Evolutionary conservation across 306 rosid species (phyloP).

Genomic region (Casuarina cunninghamiana): DNA sequence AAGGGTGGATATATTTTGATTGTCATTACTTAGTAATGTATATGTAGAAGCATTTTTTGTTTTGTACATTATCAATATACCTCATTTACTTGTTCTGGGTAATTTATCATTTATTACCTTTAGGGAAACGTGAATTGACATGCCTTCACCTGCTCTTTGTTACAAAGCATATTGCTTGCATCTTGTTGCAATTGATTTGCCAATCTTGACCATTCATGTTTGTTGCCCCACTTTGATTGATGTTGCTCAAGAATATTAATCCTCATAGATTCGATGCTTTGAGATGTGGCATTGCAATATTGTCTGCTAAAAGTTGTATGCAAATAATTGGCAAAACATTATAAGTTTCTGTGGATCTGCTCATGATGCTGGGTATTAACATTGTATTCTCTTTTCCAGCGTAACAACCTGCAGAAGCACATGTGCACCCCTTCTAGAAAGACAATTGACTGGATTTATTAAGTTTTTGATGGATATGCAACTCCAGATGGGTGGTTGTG

Average conservation of each 20-base stretch:
- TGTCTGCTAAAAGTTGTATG: no score
- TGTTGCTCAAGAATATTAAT: no score
- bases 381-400: neutral
- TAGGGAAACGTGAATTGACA: neutral
- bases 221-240: neutral
- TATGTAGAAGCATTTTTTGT: neutral
- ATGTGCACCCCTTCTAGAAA: no score
- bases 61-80: neutral
- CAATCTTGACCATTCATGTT: neutral
- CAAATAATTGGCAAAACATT: neutral
- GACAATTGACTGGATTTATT: neutral
- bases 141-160: neutral
- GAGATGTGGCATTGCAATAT: no score
- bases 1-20: slow-evolving; percentile 10
- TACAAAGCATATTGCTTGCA: neutral
- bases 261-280: no score
- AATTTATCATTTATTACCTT: neutral
- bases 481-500: neutral
- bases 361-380: neutral
- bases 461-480: neutral
- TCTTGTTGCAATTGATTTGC: neutral
- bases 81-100: neutral
- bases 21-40: neutral
- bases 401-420: no score
- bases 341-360: neutral